Evolutionary conservation across 176 grass and related monocot genomes (phyloP), one percentile per base, ranked within the genome.

Genomic region (Eragrostis curvula): DNA sequence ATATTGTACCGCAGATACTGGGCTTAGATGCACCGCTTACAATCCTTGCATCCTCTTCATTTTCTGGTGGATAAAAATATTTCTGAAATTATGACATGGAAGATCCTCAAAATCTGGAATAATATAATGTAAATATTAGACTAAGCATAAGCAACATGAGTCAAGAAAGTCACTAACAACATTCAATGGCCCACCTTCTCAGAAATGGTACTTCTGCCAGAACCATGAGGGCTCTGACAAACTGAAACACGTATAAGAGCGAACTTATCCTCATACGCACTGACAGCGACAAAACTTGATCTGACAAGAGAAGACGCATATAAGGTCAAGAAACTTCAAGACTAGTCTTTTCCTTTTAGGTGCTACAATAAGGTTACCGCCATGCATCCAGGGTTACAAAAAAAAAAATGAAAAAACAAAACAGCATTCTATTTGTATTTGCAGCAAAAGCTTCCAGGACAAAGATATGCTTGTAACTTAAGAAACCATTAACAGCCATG

Each of bases 11-110:
- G 32, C 23, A 30, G 25, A 90, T 69, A 76, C 51, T 80, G 43
- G 70, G 73, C 71, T 76, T 86, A 83, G 80, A 87, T 67, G 74
- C 73, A 82, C 74, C 77, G 44, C 52, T 89, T 60, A 66, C 52
- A 68, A 57, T 82, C 78, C 74, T 87, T 77, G 75, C 82, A 41
- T 87, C 88, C 79, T 87, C 86, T 84, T 91, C 84, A 83, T 74
- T 89, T 94, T 98, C 92, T 89, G 92, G 68, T 82, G 96, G 90
- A 95, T 98, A 98, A 83, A 87, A 91, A 81, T 93, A 95, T 95
- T 95, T 95, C 96, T 98, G 90, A 92, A 97, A 90, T 97, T 90
- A 92, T 87, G 88, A 90, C 83, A 97, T 90, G 85, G 88, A 91
- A 94, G 82, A 94, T 90, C 89, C 90, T 94, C 79, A 92, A 90